These are phyloP conservation scores for Irpex lacteus DNA, from an alignment of 1,284 basidiomycete genomes.

Conservation along the genomic window DNA sequence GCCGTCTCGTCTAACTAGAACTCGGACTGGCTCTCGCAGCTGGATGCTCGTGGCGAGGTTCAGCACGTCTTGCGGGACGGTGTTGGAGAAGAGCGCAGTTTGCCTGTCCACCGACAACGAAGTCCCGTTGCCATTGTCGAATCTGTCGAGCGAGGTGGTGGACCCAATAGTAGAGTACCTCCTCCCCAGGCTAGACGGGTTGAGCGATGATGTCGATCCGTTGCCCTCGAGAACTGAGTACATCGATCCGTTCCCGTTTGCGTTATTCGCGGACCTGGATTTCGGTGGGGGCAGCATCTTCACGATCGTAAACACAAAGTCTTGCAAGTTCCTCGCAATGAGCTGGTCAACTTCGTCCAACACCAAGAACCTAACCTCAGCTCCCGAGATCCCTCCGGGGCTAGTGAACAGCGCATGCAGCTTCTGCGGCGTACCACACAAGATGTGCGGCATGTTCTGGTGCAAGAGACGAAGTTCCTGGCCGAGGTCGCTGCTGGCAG, in stretches of 20 bases:
- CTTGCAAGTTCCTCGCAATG: conserved; percentile 94
- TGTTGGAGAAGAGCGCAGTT: conserved; percentile 94
- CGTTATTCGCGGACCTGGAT: conserved; percentile 52
- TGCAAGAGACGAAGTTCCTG: conserved; percentile 84
- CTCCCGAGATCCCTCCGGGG: conserved; percentile 69
- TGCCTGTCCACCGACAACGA: conserved; percentile 67
- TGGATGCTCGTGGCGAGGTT: conserved; percentile 88
- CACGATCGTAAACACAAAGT: conserved; percentile 91
- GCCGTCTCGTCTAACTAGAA: conserved; percentile 94
- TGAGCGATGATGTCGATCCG: conserved; percentile 33
- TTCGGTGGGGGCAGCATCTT: conserved; percentile 85
- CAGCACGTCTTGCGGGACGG: conserved; percentile 90
- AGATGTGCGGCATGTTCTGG: conserved; percentile 90
- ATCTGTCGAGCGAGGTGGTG: conserved; percentile 36
- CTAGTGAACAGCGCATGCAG: conserved; percentile 90
- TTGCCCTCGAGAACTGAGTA: conserved; percentile 52
- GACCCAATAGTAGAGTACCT: conserved; percentile 57
- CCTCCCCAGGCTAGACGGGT: conserved; percentile 50
- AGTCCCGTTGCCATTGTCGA: conserved; percentile 21
- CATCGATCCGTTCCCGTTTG: conserved; percentile 33
- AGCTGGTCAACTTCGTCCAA: conserved; percentile 98
- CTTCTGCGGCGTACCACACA: conserved; percentile 97
- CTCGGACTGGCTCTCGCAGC: conserved; percentile 91
- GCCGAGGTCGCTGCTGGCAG: conserved; percentile 60
- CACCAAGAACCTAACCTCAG: conserved; percentile 88